A percentile compares a stretch with the other conserved stretches of the same genome.
Evolutionary conservation across 1,284 basidiomycete genomes (phyloP).

Genomic region (Ceratobasidium sp.): DNA sequence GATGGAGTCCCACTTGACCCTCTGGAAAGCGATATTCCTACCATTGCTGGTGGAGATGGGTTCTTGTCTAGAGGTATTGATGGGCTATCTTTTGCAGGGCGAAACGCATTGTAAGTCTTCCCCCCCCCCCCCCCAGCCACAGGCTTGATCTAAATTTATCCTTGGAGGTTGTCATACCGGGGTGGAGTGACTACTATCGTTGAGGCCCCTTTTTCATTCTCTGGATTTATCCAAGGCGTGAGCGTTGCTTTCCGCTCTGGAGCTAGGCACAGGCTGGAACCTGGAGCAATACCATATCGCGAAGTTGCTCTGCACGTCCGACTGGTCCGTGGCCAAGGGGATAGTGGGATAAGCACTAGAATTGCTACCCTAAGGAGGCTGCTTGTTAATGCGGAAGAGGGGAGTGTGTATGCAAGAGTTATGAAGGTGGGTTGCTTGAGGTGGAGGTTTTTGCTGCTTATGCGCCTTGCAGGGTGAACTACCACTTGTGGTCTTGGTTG

Average conservation of each 20-base stretch:
- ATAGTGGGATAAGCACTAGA: conserved; percentile 65
- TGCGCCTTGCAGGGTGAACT: conserved; percentile 53
- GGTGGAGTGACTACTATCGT: conserved; percentile 48
- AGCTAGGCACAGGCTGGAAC: conserved; percentile 64
- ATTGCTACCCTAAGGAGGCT: conserved; percentile 71
- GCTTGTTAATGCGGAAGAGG: conserved; percentile 60
- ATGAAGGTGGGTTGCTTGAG: conserved; percentile 55
- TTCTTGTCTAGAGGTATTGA: conserved; percentile 69
- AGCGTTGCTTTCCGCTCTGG: conserved; percentile 68
- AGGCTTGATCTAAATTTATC: background rate
- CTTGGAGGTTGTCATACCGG: conserved; percentile 37
- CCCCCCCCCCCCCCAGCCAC: conserved; percentile 21
- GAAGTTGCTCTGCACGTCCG: conserved; percentile 46
- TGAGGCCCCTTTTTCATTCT: conserved; percentile 63
- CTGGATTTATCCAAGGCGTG: conserved; percentile 62
- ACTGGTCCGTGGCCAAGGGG: conserved; percentile 45
- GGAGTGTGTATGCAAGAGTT: conserved; percentile 54
- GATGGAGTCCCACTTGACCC: conserved; percentile 13
- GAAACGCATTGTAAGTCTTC: conserved; percentile 74
- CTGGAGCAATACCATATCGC: conserved; percentile 57
- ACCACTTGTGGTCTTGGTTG: conserved; percentile 71
- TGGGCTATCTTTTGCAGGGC: conserved; percentile 70
- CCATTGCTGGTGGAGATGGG: conserved; percentile 53
- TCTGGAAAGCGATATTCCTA: conserved; percentile 45
- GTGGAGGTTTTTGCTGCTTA: background rate